These are phyloP conservation scores for Jaltomata sinuosa DNA, from an alignment of 257 asterid species.

Conservation along the genomic window DNA sequence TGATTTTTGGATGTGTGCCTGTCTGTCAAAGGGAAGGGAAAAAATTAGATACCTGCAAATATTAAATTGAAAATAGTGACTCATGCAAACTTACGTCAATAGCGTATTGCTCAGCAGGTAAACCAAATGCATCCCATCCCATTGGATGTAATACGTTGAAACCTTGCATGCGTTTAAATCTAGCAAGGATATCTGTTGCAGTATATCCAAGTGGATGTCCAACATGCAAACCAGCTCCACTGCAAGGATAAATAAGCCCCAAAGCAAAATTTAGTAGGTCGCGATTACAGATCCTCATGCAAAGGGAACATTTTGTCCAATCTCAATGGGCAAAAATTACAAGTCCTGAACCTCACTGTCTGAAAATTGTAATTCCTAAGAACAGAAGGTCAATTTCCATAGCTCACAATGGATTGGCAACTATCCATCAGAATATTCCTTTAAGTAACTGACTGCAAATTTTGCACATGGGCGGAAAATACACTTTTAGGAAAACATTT, in stretches of 20 bases:
- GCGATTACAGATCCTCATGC: not conserved
- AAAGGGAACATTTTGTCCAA: not conserved
- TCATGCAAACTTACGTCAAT: conserved; percentile 45
- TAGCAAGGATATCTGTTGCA: conserved; percentile 95
- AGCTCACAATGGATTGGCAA: not conserved
- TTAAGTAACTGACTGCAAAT: not conserved
- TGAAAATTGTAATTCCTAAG: not conserved
- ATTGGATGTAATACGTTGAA: conserved; percentile 95
- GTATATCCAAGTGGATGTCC: conserved; percentile 99
- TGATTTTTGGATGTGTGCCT: conserved; percentile 85
- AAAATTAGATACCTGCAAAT: conserved; percentile 1
- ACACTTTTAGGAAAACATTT: not conserved
- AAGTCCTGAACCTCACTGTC: not conserved
- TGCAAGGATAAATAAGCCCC: conserved; percentile 29
- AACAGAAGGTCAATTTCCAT: not conserved
- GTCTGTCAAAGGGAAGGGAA: conserved; percentile 41
- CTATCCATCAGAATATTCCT: not conserved
- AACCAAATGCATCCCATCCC: conserved; percentile 99
- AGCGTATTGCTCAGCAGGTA: conserved; percentile 99
- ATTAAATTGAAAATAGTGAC: not conserved
- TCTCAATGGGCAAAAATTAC: not conserved
- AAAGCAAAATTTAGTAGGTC: not conserved
- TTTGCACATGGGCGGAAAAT: not conserved
- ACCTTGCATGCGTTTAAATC: conserved; percentile 93
- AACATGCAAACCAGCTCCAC: conserved; percentile 98